These are phyloP conservation scores for Aspergillus latus DNA, from an alignment of 2,329 filamentous ascomycete species.

Conservation along the genomic window DNA sequence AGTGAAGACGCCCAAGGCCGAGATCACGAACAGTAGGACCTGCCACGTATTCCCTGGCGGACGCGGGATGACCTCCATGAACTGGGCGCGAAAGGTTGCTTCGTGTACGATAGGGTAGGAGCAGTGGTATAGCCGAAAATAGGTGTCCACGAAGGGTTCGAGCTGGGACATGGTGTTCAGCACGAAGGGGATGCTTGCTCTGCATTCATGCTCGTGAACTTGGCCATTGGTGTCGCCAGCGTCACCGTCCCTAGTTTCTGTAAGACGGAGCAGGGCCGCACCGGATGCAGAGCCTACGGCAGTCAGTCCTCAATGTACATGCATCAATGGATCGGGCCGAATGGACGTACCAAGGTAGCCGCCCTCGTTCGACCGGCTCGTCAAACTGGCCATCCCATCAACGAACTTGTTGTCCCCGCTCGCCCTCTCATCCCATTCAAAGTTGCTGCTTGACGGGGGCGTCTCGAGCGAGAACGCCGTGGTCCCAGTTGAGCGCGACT, in stretches of 20 bases:
- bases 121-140: constrained; percentile 40
- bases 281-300: background rate
- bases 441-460: background rate
- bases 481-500: background rate
- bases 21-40: constrained; percentile 37
- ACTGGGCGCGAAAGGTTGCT: constrained; percentile 42
- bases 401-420: background rate
- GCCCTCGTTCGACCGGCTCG: background rate
- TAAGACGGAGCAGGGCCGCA: background rate
- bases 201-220: background rate
- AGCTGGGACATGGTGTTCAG: background rate
- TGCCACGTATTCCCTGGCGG: constrained; percentile 35
- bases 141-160: constrained; percentile 28
- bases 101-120: constrained; percentile 44
- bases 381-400: background rate
- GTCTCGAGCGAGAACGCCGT: background rate
- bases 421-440: background rate
- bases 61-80: constrained; percentile 35
- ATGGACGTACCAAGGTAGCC: background rate
- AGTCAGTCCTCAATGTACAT: background rate
- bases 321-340: background rate
- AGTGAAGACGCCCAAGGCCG: constrained; percentile 38
- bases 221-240: background rate
- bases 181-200: background rate
- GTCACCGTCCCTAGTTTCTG: background rate